Evolutionary conservation across 345 rosid genomes (phyloP), one percentile per base, ranked within the genome.

Genomic region (Citrus inodora): DNA sequence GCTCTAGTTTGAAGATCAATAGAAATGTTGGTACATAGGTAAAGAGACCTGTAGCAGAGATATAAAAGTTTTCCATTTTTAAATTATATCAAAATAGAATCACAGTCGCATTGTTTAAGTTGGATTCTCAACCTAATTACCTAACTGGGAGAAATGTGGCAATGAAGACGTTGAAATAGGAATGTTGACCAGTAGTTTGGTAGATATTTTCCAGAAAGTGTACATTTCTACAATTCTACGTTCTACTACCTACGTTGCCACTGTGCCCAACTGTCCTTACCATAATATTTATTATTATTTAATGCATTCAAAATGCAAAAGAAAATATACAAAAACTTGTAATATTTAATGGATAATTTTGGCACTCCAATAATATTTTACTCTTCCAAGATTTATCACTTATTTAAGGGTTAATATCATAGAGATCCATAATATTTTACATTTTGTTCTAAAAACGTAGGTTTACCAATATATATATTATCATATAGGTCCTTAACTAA

Each of bases 1-100:
- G 55, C 78, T 69, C 79, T 72, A 59, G 35, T n/a, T 62, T 67
- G 68, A 71, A 71, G 22, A 35, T 9, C 9, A 37, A 16, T 37
- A 63, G n/a, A 63, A 28, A 11, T 28, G 0, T 16, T 63, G 7
- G 38, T 13, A 30, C 2, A 22, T 28, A 9, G 17, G 51, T 3
- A 14, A 11, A 22, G 9, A 19, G 62, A 63, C 32, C 17, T 14
- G 30, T 63, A 13, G 21, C 8, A 63, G 21, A 63, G 67, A 28
- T 28, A 2, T 17, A 63, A 63, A 17, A 27, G 30, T 3, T 59
- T 3, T 59, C 3, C 22, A 0, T 0, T 0, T 17, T 13, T 2
- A 32, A 32, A 32, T 32, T 32, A 32, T 32, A 32, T 32, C 33
- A 32, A 35, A 35, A 35, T 35, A 35, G 37, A 35, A 35, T 35